Conservation (phyloP, 768 basidiomycete genomes). For the Lentinula lateritia region DNA sequence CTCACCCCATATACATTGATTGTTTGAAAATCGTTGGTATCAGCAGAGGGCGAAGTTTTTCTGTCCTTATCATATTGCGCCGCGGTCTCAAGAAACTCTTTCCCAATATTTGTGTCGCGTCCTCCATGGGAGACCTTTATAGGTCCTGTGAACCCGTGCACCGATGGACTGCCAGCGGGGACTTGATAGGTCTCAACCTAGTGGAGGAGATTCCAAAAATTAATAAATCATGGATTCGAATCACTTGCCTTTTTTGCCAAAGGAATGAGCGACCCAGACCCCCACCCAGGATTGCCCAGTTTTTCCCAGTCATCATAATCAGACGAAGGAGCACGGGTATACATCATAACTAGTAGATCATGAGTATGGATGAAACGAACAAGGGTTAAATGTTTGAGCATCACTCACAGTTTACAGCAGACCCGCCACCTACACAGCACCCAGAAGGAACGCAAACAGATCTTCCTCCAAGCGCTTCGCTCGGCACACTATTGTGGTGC, state of each 20-base stretch:
- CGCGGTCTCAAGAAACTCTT: constrained; percentile 32
- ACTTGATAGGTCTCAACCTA: constrained; percentile 36
- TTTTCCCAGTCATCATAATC: constrained; percentile 44
- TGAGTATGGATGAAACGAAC: background rate
- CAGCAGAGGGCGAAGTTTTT: constrained; percentile 12
- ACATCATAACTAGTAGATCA: constrained; percentile 24
- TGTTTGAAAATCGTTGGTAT: constrained; percentile 27
- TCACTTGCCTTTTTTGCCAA: constrained; percentile 32
- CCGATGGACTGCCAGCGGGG: constrained; percentile 16
- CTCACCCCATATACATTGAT: constrained; percentile 27
- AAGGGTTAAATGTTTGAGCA: background rate
- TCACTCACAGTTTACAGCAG: constrained; percentile 38
- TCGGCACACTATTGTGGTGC: constrained; percentile 25
- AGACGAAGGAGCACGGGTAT: constrained; percentile 36
- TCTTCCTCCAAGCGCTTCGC: constrained; percentile 25
- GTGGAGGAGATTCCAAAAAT: background rate
- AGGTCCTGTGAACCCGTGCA: constrained; percentile 32
- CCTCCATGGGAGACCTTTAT: constrained; percentile 32
- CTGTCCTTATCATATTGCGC: constrained; percentile 29
- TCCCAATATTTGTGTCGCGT: constrained; percentile 22
- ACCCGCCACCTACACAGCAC: constrained; percentile 40
- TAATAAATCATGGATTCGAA: background rate
- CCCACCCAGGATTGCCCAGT: constrained; percentile 38
- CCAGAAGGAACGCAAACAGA: constrained; percentile 24
- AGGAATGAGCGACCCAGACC: constrained; percentile 38